These are phyloP conservation scores for Gossypium davidsonii DNA, from an alignment of 441 rosid species.

Conservation along the genomic window DNA sequence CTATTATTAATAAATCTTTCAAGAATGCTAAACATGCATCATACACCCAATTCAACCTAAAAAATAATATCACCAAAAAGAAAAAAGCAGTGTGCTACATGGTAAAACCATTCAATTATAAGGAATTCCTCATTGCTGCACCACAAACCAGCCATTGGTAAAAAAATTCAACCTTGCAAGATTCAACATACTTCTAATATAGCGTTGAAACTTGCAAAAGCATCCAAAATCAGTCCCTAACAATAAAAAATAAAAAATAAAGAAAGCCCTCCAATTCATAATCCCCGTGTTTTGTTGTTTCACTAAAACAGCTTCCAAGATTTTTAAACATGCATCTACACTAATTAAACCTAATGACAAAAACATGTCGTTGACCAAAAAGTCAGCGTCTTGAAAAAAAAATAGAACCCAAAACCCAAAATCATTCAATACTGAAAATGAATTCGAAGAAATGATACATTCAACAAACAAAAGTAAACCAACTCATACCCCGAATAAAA, in stretches of 20 bases:
- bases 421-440: background rate
- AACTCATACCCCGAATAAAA: background rate
- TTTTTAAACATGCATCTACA: background rate
- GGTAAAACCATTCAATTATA: background rate
- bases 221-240: background rate
- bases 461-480: constrained; percentile 3
- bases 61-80: background rate
- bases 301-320: constrained; percentile 3
- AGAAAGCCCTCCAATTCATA: background rate
- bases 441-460: background rate
- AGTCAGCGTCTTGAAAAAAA: background rate
- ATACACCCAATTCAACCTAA: background rate
- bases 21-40: background rate
- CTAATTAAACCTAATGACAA: background rate
- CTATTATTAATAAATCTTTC: background rate
- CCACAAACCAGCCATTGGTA: constrained; percentile 6
- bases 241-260: background rate
- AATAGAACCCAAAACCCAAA: background rate
- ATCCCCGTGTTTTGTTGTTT: background rate
- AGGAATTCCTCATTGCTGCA: background rate
- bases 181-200: background rate
- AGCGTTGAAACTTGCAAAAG: background rate
- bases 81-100: background rate
- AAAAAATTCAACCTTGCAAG: constrained; percentile 5
- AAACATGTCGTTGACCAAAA: background rate